These are phyloP conservation scores for Lathyrus oleraceus DNA, from an alignment of 306 rosid species.

Conservation along the genomic window DNA sequence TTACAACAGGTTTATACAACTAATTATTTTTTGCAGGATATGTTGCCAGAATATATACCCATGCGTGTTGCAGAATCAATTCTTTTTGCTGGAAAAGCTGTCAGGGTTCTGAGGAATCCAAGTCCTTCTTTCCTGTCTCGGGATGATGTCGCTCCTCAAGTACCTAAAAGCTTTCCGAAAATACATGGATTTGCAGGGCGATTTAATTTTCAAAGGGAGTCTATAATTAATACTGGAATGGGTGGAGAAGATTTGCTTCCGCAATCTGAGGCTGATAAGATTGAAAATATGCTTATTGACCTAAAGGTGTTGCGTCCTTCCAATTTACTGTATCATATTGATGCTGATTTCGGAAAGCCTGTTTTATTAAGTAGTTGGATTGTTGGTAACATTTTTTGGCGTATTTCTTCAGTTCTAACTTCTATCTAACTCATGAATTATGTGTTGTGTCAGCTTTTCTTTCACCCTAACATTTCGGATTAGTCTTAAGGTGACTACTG, in stretches of 20 bases:
- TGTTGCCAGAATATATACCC: conserved; percentile 90
- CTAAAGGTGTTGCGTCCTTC: conserved; percentile 63
- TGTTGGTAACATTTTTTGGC: conserved; percentile 9
- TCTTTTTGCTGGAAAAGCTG: conserved; percentile 96
- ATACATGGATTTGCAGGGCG: conserved; percentile 62
- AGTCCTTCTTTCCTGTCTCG: conserved; percentile 71
- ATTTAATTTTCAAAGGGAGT: conserved; percentile 67
- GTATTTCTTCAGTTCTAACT: conserved; percentile 14
- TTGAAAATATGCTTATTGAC: conserved; percentile 85
- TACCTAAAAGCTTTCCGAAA: conserved; percentile 69
- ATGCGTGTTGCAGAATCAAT: conserved; percentile 90
- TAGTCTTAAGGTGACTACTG: conserved; percentile 10
- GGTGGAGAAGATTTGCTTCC: conserved; percentile 87
- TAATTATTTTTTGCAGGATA: conserved; percentile 60
- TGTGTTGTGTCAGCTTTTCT: conserved; percentile 18
- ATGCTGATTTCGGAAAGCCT: neutral
- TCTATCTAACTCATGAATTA: neutral
- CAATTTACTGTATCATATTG: conserved; percentile 25
- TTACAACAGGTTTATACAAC: neutral
- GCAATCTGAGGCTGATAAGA: conserved; percentile 91
- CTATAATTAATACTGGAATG: conserved; percentile 51
- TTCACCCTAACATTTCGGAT: conserved; percentile 14
- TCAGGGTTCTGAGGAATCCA: conserved; percentile 88
- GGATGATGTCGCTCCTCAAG: conserved; percentile 57
- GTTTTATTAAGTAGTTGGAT: conserved; percentile 23